phyloP scores from a whole-genome alignment of 257 asterid species.

The Ligustrum vulgare region DNA sequence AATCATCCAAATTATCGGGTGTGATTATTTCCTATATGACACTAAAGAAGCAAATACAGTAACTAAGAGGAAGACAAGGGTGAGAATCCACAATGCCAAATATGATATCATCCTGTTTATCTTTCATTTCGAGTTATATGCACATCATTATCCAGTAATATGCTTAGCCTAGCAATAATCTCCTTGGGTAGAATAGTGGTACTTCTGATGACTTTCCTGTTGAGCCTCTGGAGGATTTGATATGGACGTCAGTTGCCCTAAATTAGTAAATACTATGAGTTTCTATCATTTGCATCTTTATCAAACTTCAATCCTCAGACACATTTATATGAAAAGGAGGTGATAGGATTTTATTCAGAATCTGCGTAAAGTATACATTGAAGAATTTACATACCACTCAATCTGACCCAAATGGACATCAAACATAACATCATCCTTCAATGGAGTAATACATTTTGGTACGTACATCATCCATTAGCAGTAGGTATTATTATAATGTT shows the following conservation, averaged over 20 bases:
- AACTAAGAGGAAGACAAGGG: not conserved
- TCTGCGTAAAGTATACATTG: too few species aligned
- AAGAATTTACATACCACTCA: too few species aligned
- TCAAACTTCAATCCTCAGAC: not conserved
- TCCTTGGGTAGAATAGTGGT: too few species aligned
- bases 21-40: not conserved
- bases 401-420: not conserved
- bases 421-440: not conserved
- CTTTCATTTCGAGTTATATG: not conserved
- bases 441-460: not conserved
- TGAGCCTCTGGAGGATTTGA: too few species aligned
- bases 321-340: too few species aligned
- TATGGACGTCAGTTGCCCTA: too few species aligned
- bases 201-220: too few species aligned
- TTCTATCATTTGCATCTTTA: not conserved
- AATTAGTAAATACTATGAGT: not conserved
- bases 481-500: not conserved
- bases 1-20: not conserved
- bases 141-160: not conserved
- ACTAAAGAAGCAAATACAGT: not conserved
- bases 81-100: not conserved
- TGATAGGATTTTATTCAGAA: too few species aligned
- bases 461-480: not conserved
- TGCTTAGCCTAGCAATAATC: not conserved
- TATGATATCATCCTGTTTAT: not conserved